A percentile compares a stretch with the other conserved stretches of the same genome.
Evolutionary conservation across 106 monocot species (phyloP).

Genomic region (Platanthera guangdongensis): DNA sequence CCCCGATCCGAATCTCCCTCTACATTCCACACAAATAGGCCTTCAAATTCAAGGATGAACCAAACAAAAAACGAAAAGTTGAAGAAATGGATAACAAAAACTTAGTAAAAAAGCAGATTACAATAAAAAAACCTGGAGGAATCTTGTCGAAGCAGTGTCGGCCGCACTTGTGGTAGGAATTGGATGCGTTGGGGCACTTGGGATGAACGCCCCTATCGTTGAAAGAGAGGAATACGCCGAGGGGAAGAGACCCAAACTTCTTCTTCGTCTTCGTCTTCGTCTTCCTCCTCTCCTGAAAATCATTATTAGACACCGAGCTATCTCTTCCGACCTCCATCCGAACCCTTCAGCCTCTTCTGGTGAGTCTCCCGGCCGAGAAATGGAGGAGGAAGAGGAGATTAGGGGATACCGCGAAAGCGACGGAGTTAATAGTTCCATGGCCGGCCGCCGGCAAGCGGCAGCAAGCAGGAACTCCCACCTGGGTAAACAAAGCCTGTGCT

Average conservation of each 20-base stretch:
- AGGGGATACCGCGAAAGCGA: neutral
- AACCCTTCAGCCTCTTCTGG: neutral
- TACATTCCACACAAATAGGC: neutral
- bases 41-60: neutral
- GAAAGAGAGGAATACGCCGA: constrained; percentile 4
- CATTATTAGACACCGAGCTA: neutral
- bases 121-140: neutral
- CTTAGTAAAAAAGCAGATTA: neutral
- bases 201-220: constrained; percentile 8
- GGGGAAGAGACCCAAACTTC: neutral
- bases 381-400: neutral
- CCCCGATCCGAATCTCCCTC: neutral
- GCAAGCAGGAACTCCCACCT: neutral
- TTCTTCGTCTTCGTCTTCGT: neutral
- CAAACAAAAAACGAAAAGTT: neutral
- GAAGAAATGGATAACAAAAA: neutral
- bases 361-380: neutral
- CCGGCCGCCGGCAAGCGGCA: too few species aligned
- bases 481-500: neutral
- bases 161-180: constrained; percentile 10
- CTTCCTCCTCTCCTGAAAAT: neutral
- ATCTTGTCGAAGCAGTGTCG: constrained; percentile 5
- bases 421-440: neutral
- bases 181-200: constrained; percentile 1
- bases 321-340: neutral